These are phyloP conservation scores for Fusarium sp. DNA, from an alignment of 2,329 filamentous ascomycete species.

Conservation along the genomic window DNA sequence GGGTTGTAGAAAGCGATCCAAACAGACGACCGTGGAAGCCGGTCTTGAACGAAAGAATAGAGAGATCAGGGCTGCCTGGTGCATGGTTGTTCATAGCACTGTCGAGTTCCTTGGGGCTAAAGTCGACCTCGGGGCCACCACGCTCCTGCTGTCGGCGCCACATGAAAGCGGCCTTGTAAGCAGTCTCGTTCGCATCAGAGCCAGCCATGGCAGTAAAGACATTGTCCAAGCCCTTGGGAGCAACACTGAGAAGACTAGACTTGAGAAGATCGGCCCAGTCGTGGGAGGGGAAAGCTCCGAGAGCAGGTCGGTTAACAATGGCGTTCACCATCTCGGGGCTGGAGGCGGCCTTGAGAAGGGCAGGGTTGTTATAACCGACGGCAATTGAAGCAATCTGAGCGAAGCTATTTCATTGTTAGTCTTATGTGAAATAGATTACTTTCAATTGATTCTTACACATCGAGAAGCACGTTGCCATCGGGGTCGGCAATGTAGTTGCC, in stretches of 20 bases:
- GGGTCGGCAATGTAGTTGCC: conserved; percentile 86
- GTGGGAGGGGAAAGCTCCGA: conserved; percentile 89
- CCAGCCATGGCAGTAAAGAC: conserved; percentile 92
- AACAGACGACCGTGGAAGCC: conserved; percentile 94
- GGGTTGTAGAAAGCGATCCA: conserved; percentile 86
- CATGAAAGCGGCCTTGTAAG: conserved; percentile 97
- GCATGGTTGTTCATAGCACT: conserved; percentile 83
- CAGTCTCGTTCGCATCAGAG: conserved; percentile 93
- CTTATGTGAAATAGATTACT: neutral
- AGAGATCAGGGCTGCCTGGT: conserved; percentile 81
- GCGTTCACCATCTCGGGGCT: conserved; percentile 83
- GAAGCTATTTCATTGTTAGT: conserved; percentile 65
- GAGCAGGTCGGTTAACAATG: conserved; percentile 88
- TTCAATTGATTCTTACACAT: conserved; percentile 66
- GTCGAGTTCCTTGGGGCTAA: conserved; percentile 80
- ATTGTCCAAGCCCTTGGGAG: conserved; percentile 85
- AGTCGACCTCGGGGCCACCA: conserved; percentile 81
- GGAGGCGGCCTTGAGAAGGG: conserved; percentile 75
- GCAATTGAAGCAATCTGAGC: conserved; percentile 95
- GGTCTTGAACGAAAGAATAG: conserved; percentile 89
- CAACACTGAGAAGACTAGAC: conserved; percentile 83
- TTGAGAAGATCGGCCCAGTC: conserved; percentile 86
- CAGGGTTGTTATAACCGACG: conserved; percentile 91
- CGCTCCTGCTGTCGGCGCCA: conserved; percentile 85
- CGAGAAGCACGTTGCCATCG: conserved; percentile 78